Evolutionary conservation across 129 eudicot species (phyloP), one percentile per base, ranked within the genome.

Genomic region (Deinandra increscens): DNA sequence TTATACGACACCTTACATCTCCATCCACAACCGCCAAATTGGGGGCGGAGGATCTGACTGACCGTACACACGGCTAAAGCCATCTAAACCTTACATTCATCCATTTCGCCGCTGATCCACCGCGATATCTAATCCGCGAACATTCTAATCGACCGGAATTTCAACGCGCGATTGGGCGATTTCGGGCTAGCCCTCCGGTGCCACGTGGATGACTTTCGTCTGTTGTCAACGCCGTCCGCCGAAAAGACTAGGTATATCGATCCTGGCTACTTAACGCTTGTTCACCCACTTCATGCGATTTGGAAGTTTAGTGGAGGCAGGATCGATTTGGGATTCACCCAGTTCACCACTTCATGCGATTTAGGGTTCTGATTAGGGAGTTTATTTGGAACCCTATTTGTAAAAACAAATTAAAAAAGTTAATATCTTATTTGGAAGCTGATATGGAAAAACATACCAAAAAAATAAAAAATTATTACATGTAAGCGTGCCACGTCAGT

Each of bases 231-330:
- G 4, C 96, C 97, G 0, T 96, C 97, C 0, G 97, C 97, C 0
- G 97, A 96, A n/a, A 91, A 96, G 1, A 91, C 88, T 83, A 96
- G 96, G 6, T 91, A 91, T 76, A 78, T 91, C 22, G 97, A 91
- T 60, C 97, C 97, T 0, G 76, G 84, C 3, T 91, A 91, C 23
- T 94, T 91, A 4, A 91, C 97, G 0, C 97, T n/a, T n/a, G n/a
- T n/a, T n/a, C n/a, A n/a, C n/a, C n/a, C n/a, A n/a, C n/a, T n/a
- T n/a, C n/a, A n/a, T n/a, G n/a, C n/a, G n/a, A n/a, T n/a, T n/a
- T n/a, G n/a, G n/a, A n/a, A n/a, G n/a, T n/a, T n/a, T n/a, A n/a
- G n/a, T n/a, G n/a, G n/a, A n/a, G n/a, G n/a, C n/a, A n/a, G n/a
- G n/a, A n/a, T n/a, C n/a, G n/a, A n/a, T n/a, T n/a, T n/a, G n/a